These are phyloP conservation scores for Sanghuangporus baumii DNA, from an alignment of 1,284 basidiomycete genomes.

Conservation along the genomic window DNA sequence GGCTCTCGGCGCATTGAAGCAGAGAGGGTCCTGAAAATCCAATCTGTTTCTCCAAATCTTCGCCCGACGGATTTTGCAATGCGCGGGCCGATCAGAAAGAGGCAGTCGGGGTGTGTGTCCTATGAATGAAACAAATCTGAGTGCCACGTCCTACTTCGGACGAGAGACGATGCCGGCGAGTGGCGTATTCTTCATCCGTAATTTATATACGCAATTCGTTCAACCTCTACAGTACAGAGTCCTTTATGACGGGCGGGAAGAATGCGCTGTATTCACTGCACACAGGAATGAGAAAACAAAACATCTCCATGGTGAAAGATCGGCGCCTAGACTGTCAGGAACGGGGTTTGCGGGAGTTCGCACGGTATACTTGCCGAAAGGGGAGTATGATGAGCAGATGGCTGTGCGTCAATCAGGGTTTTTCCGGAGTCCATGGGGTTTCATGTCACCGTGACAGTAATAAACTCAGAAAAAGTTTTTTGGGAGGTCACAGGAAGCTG, in stretches of 20 bases:
- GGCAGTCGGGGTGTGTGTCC: no score
- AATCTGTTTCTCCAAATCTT: no score
- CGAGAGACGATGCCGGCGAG: no score
- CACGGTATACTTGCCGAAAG: neutral
- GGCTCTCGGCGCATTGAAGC: neutral
- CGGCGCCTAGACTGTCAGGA: neutral
- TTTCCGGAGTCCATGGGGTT: neutral
- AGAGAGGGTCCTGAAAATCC: no score
- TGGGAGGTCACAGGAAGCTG: neutral
- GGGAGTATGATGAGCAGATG: neutral
- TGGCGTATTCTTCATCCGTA: no score
- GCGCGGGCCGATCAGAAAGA: no score
- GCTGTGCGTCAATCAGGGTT: slow-evolving; percentile 6
- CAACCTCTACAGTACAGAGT: neutral
- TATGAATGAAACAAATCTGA: no score
- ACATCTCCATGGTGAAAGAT: neutral
- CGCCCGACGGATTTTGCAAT: no score
- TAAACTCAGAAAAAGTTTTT: neutral
- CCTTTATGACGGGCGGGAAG: neutral
- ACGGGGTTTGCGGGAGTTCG: neutral
- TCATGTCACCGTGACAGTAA: neutral
- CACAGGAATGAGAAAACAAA: neutral
- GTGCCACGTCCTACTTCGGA: no score
- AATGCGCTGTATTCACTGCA: neutral
- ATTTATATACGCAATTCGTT: neutral